Evolutionary conservation across 2,329 filamentous ascomycete species (phyloP).

Genomic region (Neurospora crassa): DNA sequence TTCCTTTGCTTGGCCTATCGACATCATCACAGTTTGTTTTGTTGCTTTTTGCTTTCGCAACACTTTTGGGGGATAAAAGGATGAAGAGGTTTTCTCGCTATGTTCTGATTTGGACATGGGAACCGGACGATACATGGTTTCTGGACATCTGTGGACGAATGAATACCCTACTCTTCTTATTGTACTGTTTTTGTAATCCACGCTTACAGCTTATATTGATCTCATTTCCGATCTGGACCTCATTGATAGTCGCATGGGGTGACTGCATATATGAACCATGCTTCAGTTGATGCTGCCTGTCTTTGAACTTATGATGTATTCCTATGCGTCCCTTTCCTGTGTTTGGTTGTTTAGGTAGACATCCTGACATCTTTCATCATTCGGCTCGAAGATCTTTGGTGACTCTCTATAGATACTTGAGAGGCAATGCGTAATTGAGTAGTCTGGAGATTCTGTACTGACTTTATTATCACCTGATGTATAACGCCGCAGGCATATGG

Average conservation of each 20-base stretch:
- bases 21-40: background rate
- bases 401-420: background rate
- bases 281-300: background rate
- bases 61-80: background rate
- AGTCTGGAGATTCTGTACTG: rapidly evolving
- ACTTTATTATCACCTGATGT: background rate
- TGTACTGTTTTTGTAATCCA: background rate
- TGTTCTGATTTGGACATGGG: background rate
- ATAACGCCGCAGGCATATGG: background rate
- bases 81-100: background rate
- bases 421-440: background rate
- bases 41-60: background rate
- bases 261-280: background rate
- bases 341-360: background rate
- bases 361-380: background rate
- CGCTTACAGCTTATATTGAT: background rate
- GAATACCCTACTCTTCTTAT: background rate
- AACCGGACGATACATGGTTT: background rate
- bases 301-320: background rate
- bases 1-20: background rate
- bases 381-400: background rate
- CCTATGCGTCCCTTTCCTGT: background rate
- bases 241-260: background rate
- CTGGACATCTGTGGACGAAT: background rate
- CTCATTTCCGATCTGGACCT: background rate